Conservation (phyloP, 2,329 filamentous ascomycete genomes). For the Paraphaeosphaeria sporulosa region DNA sequence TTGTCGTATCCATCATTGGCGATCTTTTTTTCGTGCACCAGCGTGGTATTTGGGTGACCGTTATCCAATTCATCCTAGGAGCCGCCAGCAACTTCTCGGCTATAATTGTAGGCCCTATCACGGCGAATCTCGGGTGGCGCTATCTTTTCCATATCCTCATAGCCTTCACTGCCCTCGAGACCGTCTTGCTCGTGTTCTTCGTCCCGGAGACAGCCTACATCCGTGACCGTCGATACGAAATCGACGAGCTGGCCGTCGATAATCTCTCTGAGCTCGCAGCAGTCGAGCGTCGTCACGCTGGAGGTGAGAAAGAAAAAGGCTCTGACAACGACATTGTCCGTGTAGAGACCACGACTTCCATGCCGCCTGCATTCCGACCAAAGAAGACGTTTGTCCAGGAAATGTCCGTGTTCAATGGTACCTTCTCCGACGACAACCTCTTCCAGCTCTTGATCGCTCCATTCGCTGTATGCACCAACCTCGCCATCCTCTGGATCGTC, state of each 20-base stretch:
- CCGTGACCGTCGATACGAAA: conserved; percentile 47
- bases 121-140: conserved; percentile 45
- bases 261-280: conserved; percentile 37
- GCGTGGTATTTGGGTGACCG: conserved; percentile 43
- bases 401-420: conserved; percentile 50
- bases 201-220: conserved; percentile 61
- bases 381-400: conserved; percentile 49
- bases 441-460: conserved; percentile 53
- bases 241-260: conserved; percentile 39
- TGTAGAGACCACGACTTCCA: conserved; percentile 29
- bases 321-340: conserved; percentile 25
- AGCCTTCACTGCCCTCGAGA: conserved; percentile 55
- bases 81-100: conserved; percentile 47
- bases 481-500: conserved; percentile 60
- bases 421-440: conserved; percentile 48
- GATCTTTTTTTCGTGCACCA: conserved; percentile 49
- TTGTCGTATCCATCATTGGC: conserved; percentile 46
- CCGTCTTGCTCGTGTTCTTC: conserved; percentile 56
- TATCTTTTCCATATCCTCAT: conserved; percentile 58
- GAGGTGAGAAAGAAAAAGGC: conserved; percentile 14
- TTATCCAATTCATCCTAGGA: conserved; percentile 47
- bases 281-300: conserved; percentile 30
- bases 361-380: conserved; percentile 24
- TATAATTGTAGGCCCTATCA: conserved; percentile 47
- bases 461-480: conserved; percentile 59